Evolutionary conservation across 2,329 filamentous ascomycete genomes (phyloP).

Genomic region (Penicillium sp.): DNA sequence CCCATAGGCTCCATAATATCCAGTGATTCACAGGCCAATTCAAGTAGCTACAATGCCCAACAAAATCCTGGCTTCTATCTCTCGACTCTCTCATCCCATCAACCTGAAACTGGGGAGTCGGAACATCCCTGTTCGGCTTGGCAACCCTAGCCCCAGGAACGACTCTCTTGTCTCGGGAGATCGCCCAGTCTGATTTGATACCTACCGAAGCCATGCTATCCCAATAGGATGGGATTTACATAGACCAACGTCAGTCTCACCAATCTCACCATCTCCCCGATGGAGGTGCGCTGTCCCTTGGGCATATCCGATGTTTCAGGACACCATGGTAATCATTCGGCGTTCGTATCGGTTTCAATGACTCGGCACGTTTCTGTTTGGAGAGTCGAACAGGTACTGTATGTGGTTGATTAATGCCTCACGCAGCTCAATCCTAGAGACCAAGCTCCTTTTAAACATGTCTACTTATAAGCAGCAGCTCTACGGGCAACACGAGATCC

Average conservation of each 20-base stretch:
- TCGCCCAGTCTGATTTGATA: background rate
- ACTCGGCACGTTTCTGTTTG: background rate
- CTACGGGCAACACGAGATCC: background rate
- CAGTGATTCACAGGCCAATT: slow-evolving; percentile 4
- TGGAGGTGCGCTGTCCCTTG: slow-evolving; percentile 11
- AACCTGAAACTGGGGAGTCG: slow-evolving; percentile 25
- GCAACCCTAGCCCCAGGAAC: slow-evolving; percentile 17
- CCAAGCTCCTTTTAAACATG: background rate
- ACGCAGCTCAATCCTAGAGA: background rate
- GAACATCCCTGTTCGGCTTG: slow-evolving; percentile 21
- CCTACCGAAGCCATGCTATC: background rate
- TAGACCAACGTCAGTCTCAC: slow-evolving; percentile 12
- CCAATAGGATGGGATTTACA: slow-evolving; percentile 5
- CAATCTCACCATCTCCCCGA: slow-evolving; percentile 10
- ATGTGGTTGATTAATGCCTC: slow-evolving; percentile 10
- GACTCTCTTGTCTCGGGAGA: slow-evolving; percentile 15
- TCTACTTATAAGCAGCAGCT: slow-evolving; percentile 10
- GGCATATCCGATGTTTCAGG: slow-evolving; percentile 18
- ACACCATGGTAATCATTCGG: background rate
- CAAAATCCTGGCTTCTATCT: slow-evolving; percentile 2
- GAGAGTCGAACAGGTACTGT: slow-evolving; percentile 8
- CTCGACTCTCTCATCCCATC: background rate
- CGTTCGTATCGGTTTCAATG: slow-evolving; percentile 4
- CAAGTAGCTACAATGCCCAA: slow-evolving; percentile 7
- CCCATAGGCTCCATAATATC: no score